These are phyloP conservation scores for Amaranthus tricolor DNA, from an alignment of 179 eudicot genomes.

Conservation along the genomic window DNA sequence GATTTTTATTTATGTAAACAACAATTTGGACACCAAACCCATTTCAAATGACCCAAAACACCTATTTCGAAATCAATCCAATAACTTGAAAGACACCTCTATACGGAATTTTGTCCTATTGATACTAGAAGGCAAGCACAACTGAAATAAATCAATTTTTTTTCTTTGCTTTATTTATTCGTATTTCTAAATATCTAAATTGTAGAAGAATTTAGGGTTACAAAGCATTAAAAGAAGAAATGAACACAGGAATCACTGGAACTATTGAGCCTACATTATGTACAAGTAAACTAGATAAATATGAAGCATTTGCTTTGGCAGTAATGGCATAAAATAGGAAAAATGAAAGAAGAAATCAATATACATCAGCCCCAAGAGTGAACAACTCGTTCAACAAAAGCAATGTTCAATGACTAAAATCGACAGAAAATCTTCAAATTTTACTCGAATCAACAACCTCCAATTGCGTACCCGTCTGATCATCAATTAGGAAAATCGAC, in stretches of 20 bases:
- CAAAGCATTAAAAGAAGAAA: slow-evolving; percentile 34
- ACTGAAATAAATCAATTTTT: slow-evolving; percentile 13
- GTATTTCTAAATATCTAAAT: slow-evolving; percentile 24
- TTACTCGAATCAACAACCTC: slow-evolving; percentile 21
- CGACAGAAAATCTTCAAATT: slow-evolving; percentile 12
- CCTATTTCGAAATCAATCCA: no score
- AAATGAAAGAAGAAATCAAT: slow-evolving; percentile 24
- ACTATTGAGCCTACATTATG: slow-evolving; percentile 51
- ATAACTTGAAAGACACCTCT: no score
- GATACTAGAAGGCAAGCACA: slow-evolving; percentile 1
- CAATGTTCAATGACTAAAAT: slow-evolving; percentile 23
- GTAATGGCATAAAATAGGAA: slow-evolving; percentile 31
- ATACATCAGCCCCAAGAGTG: slow-evolving; percentile 29
- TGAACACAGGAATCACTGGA: slow-evolving; percentile 33
- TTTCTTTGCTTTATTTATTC: slow-evolving; percentile 20
- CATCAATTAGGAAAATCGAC: slow-evolving; percentile 6
- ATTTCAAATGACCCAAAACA: no score
- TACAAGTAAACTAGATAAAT: slow-evolving; percentile 48
- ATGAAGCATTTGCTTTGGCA: slow-evolving; percentile 34
- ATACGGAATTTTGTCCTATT: no score
- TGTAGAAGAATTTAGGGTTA: slow-evolving; percentile 30
- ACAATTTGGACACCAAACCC: no score
- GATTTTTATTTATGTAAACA: no score
- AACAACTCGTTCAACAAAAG: slow-evolving; percentile 26
- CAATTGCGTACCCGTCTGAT: slow-evolving; percentile 11